These are phyloP conservation scores for Sporothrix dimorphospora DNA, from an alignment of 2,329 filamentous ascomycete genomes.

Conservation along the genomic window DNA sequence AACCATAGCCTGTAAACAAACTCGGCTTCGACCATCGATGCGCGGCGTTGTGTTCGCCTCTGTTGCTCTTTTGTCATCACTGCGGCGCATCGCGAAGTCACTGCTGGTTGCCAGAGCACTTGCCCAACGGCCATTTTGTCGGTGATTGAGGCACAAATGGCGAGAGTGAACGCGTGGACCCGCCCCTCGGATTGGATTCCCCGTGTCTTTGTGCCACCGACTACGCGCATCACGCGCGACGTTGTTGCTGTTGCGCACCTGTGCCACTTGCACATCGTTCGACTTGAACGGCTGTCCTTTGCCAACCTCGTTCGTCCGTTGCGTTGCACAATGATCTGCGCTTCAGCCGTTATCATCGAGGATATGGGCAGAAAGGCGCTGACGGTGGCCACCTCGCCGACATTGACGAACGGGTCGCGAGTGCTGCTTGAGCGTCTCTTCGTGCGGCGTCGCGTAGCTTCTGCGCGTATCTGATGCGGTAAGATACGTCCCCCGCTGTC, in stretches of 20 bases:
- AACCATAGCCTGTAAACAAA: constrained; percentile 50
- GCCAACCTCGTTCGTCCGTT: background rate
- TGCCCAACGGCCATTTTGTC: background rate
- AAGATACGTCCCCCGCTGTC: background rate
- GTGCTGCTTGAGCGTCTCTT: background rate
- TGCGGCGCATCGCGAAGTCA: constrained; percentile 17
- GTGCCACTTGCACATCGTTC: background rate
- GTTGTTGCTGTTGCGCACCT: background rate
- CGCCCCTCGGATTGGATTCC: background rate
- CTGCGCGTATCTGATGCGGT: background rate
- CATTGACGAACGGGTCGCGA: background rate
- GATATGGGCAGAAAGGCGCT: too few species aligned
- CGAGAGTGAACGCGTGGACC: background rate
- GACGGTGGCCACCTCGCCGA: background rate
- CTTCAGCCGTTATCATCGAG: background rate
- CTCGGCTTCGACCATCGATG: constrained; percentile 54
- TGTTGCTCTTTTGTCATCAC: constrained; percentile 49
- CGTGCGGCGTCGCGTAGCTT: background rate
- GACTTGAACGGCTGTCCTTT: background rate
- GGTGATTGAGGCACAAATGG: background rate
- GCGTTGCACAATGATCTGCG: constrained; percentile 11
- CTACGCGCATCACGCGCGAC: background rate
- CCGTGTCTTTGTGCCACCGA: background rate
- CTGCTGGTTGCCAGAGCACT: background rate
- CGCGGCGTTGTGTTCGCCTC: constrained; percentile 42